phyloP scores from a whole-genome alignment of 371 early-diverging fungal genomes.

The Rhizopus microsporus region DNA sequence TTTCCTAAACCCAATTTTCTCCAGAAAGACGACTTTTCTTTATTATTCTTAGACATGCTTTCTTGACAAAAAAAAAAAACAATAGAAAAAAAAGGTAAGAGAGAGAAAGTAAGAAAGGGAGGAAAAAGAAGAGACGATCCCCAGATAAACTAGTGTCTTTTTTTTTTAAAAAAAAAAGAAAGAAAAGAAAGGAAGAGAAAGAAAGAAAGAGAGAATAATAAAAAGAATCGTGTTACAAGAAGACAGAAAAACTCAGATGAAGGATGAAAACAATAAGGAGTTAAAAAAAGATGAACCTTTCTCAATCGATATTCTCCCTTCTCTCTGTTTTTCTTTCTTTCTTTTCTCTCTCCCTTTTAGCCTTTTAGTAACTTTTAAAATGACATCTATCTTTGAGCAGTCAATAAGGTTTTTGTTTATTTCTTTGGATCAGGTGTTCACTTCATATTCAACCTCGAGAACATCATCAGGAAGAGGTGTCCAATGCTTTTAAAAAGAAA shows the following conservation, averaged over 20 bases:
- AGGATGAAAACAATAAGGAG: background rate
- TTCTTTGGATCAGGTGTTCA: no score
- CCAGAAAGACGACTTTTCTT: slow-evolving; percentile 20
- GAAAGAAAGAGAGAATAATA: background rate
- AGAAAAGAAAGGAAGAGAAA: background rate
- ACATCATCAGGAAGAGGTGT: no score
- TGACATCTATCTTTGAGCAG: no score
- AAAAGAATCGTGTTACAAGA: background rate
- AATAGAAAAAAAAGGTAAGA: background rate
- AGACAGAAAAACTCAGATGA: background rate
- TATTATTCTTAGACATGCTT: slow-evolving; percentile 4
- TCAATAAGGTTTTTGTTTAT: no score
- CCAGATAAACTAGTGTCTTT: no score
- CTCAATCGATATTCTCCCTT: background rate
- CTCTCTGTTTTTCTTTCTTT: no score
- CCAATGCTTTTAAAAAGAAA: no score
- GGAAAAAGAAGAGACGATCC: background rate
- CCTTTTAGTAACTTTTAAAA: no score
- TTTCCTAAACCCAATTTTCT: slow-evolving; percentile 22
- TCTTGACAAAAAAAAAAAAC: background rate
- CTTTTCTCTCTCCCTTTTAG: no score
- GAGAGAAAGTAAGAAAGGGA: background rate
- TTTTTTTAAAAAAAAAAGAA: slow-evolving; percentile 1
- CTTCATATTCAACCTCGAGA: no score
- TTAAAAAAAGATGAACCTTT: background rate